Percentiles rank a stretch among this genome's conserved stretches.
Evolutionary conservation across 768 basidiomycete genomes (phyloP).

Genomic region (Exsudoporus frostii): DNA sequence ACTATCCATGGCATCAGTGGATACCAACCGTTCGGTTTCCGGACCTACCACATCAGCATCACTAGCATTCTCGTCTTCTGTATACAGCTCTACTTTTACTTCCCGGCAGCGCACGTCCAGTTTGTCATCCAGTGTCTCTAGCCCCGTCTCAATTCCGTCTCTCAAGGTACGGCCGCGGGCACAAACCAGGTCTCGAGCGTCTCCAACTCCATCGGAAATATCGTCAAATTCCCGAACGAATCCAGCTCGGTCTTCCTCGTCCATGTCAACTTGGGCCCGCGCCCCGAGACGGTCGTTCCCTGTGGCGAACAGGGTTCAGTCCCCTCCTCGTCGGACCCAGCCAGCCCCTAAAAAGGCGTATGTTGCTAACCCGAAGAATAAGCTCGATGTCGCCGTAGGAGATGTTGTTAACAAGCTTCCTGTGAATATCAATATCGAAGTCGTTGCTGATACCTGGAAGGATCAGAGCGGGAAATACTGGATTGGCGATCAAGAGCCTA

Average conservation of each 20-base stretch:
- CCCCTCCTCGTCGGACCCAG: slow-evolving; percentile 44
- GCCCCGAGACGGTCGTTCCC: slow-evolving; percentile 64
- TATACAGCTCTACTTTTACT: slow-evolving; percentile 68
- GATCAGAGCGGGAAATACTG: slow-evolving; percentile 94
- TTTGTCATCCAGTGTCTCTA: slow-evolving; percentile 43
- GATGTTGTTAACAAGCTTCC: slow-evolving; percentile 87
- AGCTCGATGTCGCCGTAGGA: slow-evolving; percentile 89
- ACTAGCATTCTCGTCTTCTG: slow-evolving; percentile 27
- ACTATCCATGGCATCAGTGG: slow-evolving; percentile 42
- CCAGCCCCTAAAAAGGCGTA: slow-evolving; percentile 60
- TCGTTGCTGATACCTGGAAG: slow-evolving; percentile 81
- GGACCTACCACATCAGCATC: slow-evolving; percentile 53
- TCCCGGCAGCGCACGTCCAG: slow-evolving; percentile 83
- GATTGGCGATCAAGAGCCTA: slow-evolving; percentile 91
- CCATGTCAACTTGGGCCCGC: slow-evolving; percentile 63
- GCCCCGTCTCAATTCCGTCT: slow-evolving; percentile 32
- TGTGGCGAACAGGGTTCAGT: slow-evolving; percentile 39
- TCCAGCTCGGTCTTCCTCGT: slow-evolving; percentile 40
- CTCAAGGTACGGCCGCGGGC: slow-evolving; percentile 37
- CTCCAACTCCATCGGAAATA: slow-evolving; percentile 62
- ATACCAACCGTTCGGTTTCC: slow-evolving; percentile 64
- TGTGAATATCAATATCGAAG: slow-evolving; percentile 78
- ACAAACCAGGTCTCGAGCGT: slow-evolving; percentile 45
- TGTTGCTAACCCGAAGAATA: slow-evolving; percentile 84
- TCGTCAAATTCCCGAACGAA: slow-evolving; percentile 50